These are phyloP conservation scores for Luvunga scandens DNA, from an alignment of 345 rosid genomes.

Conservation along the genomic window DNA sequence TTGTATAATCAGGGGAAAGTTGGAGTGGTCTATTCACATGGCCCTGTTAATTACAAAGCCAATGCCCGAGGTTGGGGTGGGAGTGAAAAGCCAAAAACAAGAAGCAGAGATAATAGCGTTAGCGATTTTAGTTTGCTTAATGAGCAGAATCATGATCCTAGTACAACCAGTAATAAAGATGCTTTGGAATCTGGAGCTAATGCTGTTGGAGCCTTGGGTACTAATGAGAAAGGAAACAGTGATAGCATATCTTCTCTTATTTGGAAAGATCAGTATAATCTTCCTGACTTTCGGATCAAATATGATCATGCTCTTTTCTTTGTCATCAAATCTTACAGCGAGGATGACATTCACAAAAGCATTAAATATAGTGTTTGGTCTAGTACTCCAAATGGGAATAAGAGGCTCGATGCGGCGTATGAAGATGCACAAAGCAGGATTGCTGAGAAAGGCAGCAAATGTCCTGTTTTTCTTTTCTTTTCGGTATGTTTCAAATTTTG, in stretches of 20 bases:
- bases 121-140: conserved; percentile 12
- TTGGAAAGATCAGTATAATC: conserved; percentile 52
- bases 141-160: conserved; percentile 37
- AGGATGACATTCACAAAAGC: conserved; percentile 67
- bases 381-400: conserved; percentile 65
- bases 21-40: conserved; percentile 19
- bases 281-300: conserved; percentile 41
- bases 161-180: conserved; percentile 20
- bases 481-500: conserved; percentile 35
- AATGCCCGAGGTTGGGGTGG: conserved; percentile 31
- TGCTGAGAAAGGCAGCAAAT: conserved; percentile 36
- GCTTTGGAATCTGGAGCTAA: conserved; percentile 19
- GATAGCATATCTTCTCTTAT: conserved; percentile 26
- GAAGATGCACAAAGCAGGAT: conserved; percentile 41
- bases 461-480: conserved; percentile 64
- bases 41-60: conserved; percentile 25
- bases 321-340: conserved; percentile 68
- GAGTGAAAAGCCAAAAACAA: conserved; percentile 35
- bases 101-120: conserved; percentile 27
- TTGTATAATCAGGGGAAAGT: conserved; percentile 39
- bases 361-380: conserved; percentile 75
- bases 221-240: conserved; percentile 35
- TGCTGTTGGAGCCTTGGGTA: conserved; percentile 21
- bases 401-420: conserved; percentile 53
- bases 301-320: conserved; percentile 54